Evolutionary conservation across 768 basidiomycete species (phyloP).

Genomic region (Podaxis sp.): DNA sequence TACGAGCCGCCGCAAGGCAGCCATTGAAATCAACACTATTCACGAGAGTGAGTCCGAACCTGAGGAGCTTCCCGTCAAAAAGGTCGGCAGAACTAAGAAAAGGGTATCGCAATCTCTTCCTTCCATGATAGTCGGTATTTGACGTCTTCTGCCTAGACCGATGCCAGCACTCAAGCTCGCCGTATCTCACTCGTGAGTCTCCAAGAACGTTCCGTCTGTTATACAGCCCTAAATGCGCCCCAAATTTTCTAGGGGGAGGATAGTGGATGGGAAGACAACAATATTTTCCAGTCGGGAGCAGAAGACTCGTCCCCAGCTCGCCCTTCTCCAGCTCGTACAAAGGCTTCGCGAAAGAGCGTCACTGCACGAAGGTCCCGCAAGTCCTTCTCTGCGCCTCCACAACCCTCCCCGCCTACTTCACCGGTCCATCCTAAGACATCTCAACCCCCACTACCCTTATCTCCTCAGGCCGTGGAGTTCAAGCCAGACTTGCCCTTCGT

Average conservation of each 20-base stretch:
- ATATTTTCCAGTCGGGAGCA: constrained; percentile 87
- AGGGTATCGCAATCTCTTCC: constrained; percentile 36
- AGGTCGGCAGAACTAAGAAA: constrained; percentile 62
- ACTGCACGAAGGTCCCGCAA: constrained; percentile 56
- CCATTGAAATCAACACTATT: constrained; percentile 43
- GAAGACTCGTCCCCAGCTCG: constrained; percentile 81
- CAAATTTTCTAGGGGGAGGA: constrained; percentile 46
- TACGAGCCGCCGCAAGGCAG: constrained; percentile 35
- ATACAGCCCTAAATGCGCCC: constrained; percentile 1
- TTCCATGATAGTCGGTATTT: neutral
- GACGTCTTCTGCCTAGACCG: constrained; percentile 31
- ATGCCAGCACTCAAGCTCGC: constrained; percentile 52
- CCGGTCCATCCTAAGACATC: constrained; percentile 44
- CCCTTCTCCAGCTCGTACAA: constrained; percentile 53
- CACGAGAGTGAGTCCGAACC: constrained; percentile 83
- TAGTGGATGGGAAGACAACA: constrained; percentile 90
- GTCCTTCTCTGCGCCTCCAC: constrained; percentile 72
- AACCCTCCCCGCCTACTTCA: constrained; percentile 41
- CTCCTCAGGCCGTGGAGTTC: constrained; percentile 20
- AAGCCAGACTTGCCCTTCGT: constrained; percentile 21
- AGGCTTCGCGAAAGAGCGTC: constrained; percentile 40
- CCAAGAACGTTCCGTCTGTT: neutral
- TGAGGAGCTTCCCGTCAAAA: constrained; percentile 56
- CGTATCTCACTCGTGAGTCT: constrained; percentile 40
- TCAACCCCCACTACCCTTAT: constrained; percentile 26